Conservation (phyloP, 2,329 filamentous ascomycete genomes). For the Rhexocercosporidium sp. region DNA sequence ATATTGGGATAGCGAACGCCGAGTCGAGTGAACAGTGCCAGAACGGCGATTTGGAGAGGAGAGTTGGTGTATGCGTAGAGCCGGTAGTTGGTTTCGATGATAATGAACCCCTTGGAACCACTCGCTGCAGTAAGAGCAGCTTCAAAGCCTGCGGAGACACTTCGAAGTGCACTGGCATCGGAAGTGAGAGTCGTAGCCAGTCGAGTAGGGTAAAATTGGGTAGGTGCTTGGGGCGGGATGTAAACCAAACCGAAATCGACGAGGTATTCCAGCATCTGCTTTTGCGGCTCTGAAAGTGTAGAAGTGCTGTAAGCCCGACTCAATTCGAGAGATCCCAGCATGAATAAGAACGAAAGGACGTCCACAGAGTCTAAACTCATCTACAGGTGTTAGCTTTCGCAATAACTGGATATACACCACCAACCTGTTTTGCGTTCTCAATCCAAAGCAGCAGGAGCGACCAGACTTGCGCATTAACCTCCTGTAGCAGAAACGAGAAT, state of each 20-base stretch:
- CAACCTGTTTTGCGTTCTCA: slow-evolving; percentile 73
- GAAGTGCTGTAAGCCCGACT: slow-evolving; percentile 89
- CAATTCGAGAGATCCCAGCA: slow-evolving; percentile 90
- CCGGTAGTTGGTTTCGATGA: slow-evolving; percentile 97
- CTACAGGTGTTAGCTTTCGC: slow-evolving; percentile 31
- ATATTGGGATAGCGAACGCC: slow-evolving; percentile 93
- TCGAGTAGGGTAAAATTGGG: slow-evolving; percentile 85
- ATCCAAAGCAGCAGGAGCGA: slow-evolving; percentile 92
- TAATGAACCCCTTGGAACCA: slow-evolving; percentile 77
- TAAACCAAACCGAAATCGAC: slow-evolving; percentile 94
- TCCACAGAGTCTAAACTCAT: slow-evolving; percentile 83
- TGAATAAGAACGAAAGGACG: slow-evolving; percentile 94
- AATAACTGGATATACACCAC: slow-evolving; percentile 16
- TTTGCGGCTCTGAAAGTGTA: slow-evolving; percentile 80
- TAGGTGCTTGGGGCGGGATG: slow-evolving; percentile 60
- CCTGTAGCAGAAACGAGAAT: slow-evolving; percentile 93
- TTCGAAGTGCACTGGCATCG: slow-evolving; percentile 71
- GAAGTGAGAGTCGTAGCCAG: slow-evolving; percentile 91
- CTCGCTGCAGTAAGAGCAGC: slow-evolving; percentile 61
- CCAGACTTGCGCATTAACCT: slow-evolving; percentile 97
- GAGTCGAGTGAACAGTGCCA: slow-evolving; percentile 86
- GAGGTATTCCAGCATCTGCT: slow-evolving; percentile 87
- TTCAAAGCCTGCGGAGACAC: slow-evolving; percentile 70
- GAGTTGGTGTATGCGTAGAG: slow-evolving; percentile 97
- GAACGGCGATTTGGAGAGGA: slow-evolving; percentile 90